Conservation (phyloP, 805 yeast species). For the Wickerhamomyces kurtzmanii region DNA sequence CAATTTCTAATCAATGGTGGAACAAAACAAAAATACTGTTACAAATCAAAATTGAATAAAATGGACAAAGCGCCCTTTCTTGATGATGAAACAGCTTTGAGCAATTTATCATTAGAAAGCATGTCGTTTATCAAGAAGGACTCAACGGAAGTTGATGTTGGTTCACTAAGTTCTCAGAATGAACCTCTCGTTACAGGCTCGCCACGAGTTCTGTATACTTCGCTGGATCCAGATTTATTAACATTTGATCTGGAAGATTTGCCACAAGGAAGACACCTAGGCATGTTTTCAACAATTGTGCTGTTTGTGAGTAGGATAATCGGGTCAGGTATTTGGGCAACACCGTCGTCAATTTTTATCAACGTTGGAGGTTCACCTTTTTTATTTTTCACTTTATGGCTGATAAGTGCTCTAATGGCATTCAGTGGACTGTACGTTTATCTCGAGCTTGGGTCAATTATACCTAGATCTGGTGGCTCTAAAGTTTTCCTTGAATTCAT, state of each 20-base stretch:
- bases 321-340: constrained; percentile 74
- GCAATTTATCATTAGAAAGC: too few relatives aligned
- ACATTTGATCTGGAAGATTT: constrained; percentile 15
- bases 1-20: too few relatives aligned
- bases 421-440: constrained; percentile 60
- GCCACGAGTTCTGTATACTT: too few relatives aligned
- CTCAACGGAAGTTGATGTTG: too few relatives aligned
- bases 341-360: constrained; percentile 54
- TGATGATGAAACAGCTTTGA: too few relatives aligned
- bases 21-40: too few relatives aligned
- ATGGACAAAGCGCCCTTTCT: too few relatives aligned
- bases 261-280: constrained; percentile 72
- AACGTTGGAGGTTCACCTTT: constrained; percentile 62
- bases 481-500: constrained; percentile 64
- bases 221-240: too few relatives aligned
- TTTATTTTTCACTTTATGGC: constrained; percentile 55
- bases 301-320: constrained; percentile 59
- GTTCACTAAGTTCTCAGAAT: too few relatives aligned
- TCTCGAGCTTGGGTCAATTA: constrained; percentile 59
- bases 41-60: too few relatives aligned
- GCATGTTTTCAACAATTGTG: constrained; percentile 55
- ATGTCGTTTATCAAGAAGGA: too few relatives aligned
- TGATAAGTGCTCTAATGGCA: constrained; percentile 48
- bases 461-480: constrained; percentile 71
- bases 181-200: too few relatives aligned